Evolutionary conservation across 208 protist species (phyloP), one percentile per base, ranked within the genome.

Genomic region (Leishmania mexicana): DNA sequence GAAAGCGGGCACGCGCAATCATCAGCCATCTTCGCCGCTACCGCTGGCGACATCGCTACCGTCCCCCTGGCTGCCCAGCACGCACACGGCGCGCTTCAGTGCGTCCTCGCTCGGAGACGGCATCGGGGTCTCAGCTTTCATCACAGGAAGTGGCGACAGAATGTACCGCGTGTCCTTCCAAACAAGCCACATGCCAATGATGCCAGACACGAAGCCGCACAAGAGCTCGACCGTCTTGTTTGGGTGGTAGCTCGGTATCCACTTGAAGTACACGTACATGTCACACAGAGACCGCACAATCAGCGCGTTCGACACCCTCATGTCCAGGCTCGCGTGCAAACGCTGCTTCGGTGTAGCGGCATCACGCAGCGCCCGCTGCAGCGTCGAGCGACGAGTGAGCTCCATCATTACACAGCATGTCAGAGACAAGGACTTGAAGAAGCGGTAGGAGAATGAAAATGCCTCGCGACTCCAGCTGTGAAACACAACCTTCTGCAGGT

Each of bases 201-300:
- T 58, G 54, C 94, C 96, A n/a, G 92, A 94, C 24, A 89, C 58
- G 15, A 89, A 81, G 28, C 92, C 93, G 62, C 81, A 92, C 3
- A 84, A 28, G 83, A 93, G 97, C 83, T 97, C 93, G 31, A 97
- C 17, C 0, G 88, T 91, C 73, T 87, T 89, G 72, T 89, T 87
- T 11, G 96, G 93, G 49, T 90, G 90, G 80, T 97, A 98, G 71
- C 80, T 83, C 10, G 93, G 88, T 35, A 97, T 81, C 94, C 96
- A 98, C 83, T 96, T 94, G 87, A 92, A 98, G 88, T 98, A 98
- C 38, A 98, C 92, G 79, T 93, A 89, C 92, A 98, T 98, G 79
- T 98, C 95, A 70, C 88, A 93, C 70, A 96, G 49, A 21, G 87
- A 92, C 53, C 95, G 95, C n/a, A 93, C 80, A 15, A 93, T 79